A percentile compares a stretch with the other conserved stretches of the same genome.
phyloP scores from a whole-genome alignment of 768 basidiomycete genomes.

The Tremella yokohamensis region DNA sequence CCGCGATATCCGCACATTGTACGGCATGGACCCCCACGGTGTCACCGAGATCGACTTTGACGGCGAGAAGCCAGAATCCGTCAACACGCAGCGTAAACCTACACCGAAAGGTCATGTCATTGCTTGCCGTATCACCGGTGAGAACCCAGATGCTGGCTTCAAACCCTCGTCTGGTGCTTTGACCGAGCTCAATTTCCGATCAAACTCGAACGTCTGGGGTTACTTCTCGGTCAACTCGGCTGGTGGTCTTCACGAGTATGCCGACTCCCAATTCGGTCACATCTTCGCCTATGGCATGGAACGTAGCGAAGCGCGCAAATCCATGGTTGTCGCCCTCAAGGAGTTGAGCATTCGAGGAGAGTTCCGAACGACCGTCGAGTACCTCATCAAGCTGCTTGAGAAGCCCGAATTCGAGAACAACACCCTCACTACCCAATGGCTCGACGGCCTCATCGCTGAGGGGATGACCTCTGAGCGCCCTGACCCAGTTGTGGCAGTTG shows the following conservation, averaged over 20 bases:
- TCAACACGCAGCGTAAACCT: conserved; percentile 86
- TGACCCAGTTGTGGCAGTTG: conserved; percentile 83
- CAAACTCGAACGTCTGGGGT: conserved; percentile 98
- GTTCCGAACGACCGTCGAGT: conserved; percentile 97
- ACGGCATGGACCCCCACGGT: conserved; percentile 86
- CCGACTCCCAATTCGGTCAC: conserved; percentile 98
- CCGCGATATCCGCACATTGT: conserved; percentile 89
- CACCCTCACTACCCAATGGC: conserved; percentile 97
- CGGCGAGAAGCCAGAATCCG: conserved; percentile 81
- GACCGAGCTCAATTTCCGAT: conserved; percentile 98
- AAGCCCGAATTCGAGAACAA: conserved; percentile 95
- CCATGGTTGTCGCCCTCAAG: conserved; percentile 98
- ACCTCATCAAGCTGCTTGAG: conserved; percentile 95
- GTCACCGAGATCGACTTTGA: conserved; percentile 95
- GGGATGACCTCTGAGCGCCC: conserved; percentile 97
- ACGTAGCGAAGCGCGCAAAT: conserved; percentile 89
- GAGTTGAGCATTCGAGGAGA: conserved; percentile 98
- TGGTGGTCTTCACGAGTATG: conserved; percentile 97
- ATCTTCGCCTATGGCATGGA: conserved; percentile 99
- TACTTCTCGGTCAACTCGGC: conserved; percentile 96
- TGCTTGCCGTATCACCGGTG: conserved; percentile 97
- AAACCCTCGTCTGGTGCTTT: conserved; percentile 96
- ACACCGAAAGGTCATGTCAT: conserved; percentile 97
- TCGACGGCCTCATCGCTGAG: conserved; percentile 93
- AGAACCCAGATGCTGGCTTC: conserved; percentile 99